These are phyloP conservation scores for Phytopythium ostracodes DNA, from an alignment of 352 stramenopile species.

Conservation along the genomic window DNA sequence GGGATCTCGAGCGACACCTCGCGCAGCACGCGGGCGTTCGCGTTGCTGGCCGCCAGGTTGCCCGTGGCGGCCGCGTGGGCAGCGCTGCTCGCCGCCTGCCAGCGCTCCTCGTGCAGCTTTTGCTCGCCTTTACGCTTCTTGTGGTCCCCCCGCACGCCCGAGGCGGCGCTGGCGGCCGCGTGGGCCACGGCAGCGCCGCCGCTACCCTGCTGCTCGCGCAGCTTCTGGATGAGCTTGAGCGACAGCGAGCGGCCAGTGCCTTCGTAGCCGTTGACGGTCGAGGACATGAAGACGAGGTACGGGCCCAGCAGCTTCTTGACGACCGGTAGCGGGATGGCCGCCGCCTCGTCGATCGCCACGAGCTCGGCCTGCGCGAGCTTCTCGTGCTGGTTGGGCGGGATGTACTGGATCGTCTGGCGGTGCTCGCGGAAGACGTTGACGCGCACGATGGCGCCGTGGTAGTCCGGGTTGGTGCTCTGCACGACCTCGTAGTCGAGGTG, in stretches of 20 bases:
- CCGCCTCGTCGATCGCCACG: conserved; percentile 98
- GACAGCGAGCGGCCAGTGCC: conserved; percentile 98
- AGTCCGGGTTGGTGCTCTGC: conserved; percentile 84
- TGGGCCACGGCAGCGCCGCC: conserved; percentile 53
- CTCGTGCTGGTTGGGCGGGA: conserved; percentile 91
- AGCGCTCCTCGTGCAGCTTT: conserved; percentile 96
- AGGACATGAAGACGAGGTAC: conserved; percentile 98
- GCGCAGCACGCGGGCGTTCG: conserved; percentile 78
- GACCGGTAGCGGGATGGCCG: conserved; percentile 99
- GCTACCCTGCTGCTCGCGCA: conserved; percentile 91
- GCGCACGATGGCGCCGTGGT: conserved; percentile 88
- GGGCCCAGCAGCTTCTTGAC: conserved; percentile 95
- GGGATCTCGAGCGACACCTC: conserved; percentile 97
- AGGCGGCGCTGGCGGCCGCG: conserved; percentile 44
- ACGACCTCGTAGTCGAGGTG: conserved; percentile 98
- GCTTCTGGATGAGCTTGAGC: conserved; percentile 98
- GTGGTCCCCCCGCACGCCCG: conserved; percentile 84
- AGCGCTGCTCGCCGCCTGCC: conserved; percentile 89
- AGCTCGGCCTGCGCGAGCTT: conserved; percentile 98
- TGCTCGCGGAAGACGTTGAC: conserved; percentile 98
- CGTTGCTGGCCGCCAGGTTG: conserved; percentile 16
- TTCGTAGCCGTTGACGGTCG: conserved; percentile 99
- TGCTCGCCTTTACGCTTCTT: conserved; percentile 93
- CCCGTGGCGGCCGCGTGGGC: conserved; percentile 56
- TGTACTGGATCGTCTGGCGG: conserved; percentile 98